These are phyloP conservation scores for Sphagnum tenellum DNA, from an alignment of 225 moss, liverwort and hornwort species.

Conservation along the genomic window DNA sequence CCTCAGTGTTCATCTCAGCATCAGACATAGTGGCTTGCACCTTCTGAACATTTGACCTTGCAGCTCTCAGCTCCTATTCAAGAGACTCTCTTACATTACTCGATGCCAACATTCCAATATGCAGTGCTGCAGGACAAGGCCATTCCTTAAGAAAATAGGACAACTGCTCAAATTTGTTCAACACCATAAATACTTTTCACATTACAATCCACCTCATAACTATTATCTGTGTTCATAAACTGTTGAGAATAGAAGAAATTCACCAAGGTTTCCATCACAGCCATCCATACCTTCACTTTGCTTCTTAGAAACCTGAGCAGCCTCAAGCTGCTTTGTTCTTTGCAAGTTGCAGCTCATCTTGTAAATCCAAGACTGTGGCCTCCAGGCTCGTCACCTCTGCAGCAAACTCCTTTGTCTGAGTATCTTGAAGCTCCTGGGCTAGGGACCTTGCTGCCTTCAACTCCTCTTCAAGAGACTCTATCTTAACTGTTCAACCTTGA, in stretches of 20 bases:
- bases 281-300: conserved; percentile 8
- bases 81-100: conserved; percentile 10
- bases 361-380: conserved; percentile 7
- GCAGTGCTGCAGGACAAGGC: conserved; percentile 19
- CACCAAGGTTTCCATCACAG: too few species aligned
- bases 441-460: too few species aligned
- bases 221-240: too few species aligned
- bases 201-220: too few species aligned
- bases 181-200: background rate
- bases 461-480: too few species aligned
- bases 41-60: conserved; percentile 13
- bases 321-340: conserved; percentile 24
- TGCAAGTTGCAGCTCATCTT: conserved; percentile 16
- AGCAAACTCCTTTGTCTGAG: too few species aligned
- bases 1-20: conserved; percentile 24
- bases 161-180: background rate
- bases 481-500: conserved; percentile 11
- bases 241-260: too few species aligned
- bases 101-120: conserved; percentile 5
- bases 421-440: too few species aligned
- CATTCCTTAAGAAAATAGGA: too few species aligned
- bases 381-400: too few species aligned
- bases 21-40: conserved; percentile 25
- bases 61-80: conserved; percentile 15
- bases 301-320: conserved; percentile 13